Conservation (phyloP, 2,329 filamentous ascomycete species). For the Monosporascus sp. region DNA sequence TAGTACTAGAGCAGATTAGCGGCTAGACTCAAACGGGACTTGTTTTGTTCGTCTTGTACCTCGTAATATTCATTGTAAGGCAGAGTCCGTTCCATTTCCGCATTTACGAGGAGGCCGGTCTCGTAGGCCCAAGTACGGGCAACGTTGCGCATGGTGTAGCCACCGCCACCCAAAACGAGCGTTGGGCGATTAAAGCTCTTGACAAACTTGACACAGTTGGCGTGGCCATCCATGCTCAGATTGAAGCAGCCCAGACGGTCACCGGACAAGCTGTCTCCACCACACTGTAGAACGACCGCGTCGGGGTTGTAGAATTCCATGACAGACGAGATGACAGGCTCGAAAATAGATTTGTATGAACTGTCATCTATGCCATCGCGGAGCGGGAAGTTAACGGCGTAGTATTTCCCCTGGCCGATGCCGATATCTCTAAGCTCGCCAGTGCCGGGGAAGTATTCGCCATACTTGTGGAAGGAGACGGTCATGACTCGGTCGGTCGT, state of each 20-base stretch:
- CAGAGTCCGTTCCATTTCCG: conserved; percentile 74
- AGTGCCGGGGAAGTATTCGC: conserved; percentile 91
- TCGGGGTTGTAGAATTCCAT: conserved; percentile 85
- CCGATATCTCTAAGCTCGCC: conserved; percentile 83
- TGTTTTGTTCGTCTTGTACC: conserved; percentile 48
- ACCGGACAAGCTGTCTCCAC: conserved; percentile 88
- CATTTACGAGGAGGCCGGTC: conserved; percentile 81
- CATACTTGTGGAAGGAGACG: conserved; percentile 93
- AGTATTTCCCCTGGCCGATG: conserved; percentile 81
- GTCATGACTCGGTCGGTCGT: conserved; percentile 91
- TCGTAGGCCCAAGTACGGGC: conserved; percentile 97
- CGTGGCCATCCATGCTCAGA: conserved; percentile 92
- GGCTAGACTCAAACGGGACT: conserved; percentile 25
- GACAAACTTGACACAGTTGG: conserved; percentile 87
- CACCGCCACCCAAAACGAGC: conserved; percentile 89
- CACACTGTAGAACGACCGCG: conserved; percentile 92
- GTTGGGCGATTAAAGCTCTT: conserved; percentile 81
- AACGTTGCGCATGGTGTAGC: conserved; percentile 96
- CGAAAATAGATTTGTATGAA: conserved; percentile 86
- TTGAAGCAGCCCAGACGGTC: conserved; percentile 97
- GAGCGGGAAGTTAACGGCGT: conserved; percentile 85
- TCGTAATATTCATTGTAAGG: conserved; percentile 97
- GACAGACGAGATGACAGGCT: conserved; percentile 79
- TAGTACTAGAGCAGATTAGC: conserved; percentile 66
- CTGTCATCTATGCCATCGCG: conserved; percentile 87